phyloP scores from a whole-genome alignment of 768 basidiomycete species.

The Boletus pseudopeckii region DNA sequence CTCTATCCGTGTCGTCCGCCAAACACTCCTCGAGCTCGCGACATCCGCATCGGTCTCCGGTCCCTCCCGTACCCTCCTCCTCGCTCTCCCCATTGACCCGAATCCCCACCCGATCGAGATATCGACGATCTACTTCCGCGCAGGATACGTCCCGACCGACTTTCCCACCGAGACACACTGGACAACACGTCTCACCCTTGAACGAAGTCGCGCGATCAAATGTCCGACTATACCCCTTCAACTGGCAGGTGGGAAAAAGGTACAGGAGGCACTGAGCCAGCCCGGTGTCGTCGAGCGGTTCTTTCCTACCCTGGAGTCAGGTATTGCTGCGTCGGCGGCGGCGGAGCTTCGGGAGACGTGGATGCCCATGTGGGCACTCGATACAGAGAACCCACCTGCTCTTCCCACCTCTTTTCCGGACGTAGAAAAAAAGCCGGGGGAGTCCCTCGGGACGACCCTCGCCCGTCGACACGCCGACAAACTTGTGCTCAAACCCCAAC shows the following conservation, averaged over 20 bases:
- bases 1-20: slow-evolving; percentile 68
- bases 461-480: slow-evolving; percentile 36
- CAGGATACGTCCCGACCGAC: slow-evolving; percentile 83
- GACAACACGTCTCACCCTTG: slow-evolving; percentile 70
- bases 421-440: background rate
- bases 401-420: background rate
- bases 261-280: slow-evolving; percentile 82
- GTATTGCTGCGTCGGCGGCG: slow-evolving; percentile 29
- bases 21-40: slow-evolving; percentile 70
- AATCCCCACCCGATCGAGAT: slow-evolving; percentile 50
- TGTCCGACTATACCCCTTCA: slow-evolving; percentile 90
- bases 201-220: slow-evolving; percentile 83
- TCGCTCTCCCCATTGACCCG: slow-evolving; percentile 23
- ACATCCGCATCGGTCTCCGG: slow-evolving; percentile 51
- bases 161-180: slow-evolving; percentile 67
- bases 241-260: slow-evolving; percentile 94
- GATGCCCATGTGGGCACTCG: slow-evolving; percentile 86
- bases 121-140: slow-evolving; percentile 86
- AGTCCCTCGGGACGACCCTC: slow-evolving; percentile 20
- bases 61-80: slow-evolving; percentile 40
- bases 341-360: slow-evolving; percentile 67
- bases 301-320: slow-evolving; percentile 39
- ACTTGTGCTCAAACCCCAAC: slow-evolving; percentile 92
- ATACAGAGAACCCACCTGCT: slow-evolving; percentile 15
- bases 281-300: slow-evolving; percentile 74